These are phyloP conservation scores for Podospora sp. DNA, from an alignment of 495 filamentous ascomycete species.

Conservation along the genomic window DNA sequence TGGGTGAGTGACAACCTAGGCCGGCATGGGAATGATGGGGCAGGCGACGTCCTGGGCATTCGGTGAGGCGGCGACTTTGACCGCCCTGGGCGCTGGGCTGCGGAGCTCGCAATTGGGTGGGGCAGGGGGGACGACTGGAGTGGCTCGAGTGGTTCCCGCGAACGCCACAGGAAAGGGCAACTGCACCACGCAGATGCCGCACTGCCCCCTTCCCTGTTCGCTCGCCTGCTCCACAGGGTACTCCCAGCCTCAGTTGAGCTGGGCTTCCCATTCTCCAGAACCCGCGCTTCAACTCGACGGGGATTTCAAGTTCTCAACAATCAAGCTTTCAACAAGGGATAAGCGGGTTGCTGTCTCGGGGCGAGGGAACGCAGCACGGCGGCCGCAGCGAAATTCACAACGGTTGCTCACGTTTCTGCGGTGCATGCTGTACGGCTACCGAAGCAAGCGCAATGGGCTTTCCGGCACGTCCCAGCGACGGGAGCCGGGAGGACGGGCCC, in stretches of 20 bases:
- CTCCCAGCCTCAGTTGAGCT: constrained; percentile 16
- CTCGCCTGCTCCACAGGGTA: background rate
- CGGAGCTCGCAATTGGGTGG: background rate
- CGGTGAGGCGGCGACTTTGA: too few relatives aligned
- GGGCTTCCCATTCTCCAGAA: constrained; percentile 1
- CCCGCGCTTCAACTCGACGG: background rate
- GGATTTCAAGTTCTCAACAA: background rate
- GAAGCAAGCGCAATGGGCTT: background rate
- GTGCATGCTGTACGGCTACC: background rate
- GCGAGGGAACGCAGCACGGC: background rate
- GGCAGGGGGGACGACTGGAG: too few relatives aligned
- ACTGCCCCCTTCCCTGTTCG: constrained; percentile 10
- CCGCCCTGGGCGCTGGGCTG: background rate
- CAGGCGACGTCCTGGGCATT: too few relatives aligned
- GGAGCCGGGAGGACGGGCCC: background rate
- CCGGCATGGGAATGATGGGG: too few relatives aligned
- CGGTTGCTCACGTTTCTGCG: background rate
- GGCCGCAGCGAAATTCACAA: background rate
- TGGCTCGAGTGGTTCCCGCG: background rate
- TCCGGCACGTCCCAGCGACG: constrained; percentile 2
- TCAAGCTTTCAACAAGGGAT: background rate
- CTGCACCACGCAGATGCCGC: constrained; percentile 11
- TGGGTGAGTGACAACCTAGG: background rate
- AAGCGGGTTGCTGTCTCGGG: background rate
- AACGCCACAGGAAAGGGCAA: background rate